phyloP scores from a whole-genome alignment of 257 asterid genomes.

The Coffea canephora region DNA sequence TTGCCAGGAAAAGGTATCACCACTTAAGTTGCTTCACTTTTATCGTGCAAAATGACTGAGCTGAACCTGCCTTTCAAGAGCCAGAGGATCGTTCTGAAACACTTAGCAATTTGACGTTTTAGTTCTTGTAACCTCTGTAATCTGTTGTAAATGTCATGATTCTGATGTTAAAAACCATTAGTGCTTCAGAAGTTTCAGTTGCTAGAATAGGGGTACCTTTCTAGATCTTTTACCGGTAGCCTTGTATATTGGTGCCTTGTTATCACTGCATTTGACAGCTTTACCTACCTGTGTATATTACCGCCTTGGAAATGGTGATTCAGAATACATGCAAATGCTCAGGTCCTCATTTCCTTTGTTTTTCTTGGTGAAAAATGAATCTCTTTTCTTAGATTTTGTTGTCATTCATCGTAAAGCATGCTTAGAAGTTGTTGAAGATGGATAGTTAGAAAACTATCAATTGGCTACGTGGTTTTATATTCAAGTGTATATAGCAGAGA shows the following conservation, averaged over 20 bases:
- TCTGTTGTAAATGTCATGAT: constrained; percentile 25
- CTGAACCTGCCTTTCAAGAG: constrained; percentile 17
- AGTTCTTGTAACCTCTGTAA: constrained; percentile 13
- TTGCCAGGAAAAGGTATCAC: constrained; percentile 54
- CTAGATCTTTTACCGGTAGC: background rate
- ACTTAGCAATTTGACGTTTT: constrained; percentile 11
- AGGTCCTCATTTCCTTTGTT: background rate
- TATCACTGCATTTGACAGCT: background rate
- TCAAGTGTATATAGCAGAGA: too few species aligned
- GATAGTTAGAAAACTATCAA: too few species aligned
- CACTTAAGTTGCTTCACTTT: constrained; percentile 64
- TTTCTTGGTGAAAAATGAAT: background rate
- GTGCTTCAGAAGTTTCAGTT: constrained; percentile 5
- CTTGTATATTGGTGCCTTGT: background rate
- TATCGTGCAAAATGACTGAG: constrained; percentile 51
- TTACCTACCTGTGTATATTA: background rate
- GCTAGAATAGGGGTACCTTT: background rate
- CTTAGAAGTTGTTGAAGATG: background rate
- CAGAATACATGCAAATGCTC: background rate
- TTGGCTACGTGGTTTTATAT: background rate
- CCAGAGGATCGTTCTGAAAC: constrained; percentile 13
- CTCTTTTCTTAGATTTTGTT: background rate
- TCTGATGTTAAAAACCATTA: constrained; percentile 12
- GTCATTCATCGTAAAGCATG: background rate
- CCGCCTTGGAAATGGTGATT: background rate